phyloP scores from a whole-genome alignment of 2,329 filamentous ascomycete genomes.

The Stachybotrys echinatus region DNA sequence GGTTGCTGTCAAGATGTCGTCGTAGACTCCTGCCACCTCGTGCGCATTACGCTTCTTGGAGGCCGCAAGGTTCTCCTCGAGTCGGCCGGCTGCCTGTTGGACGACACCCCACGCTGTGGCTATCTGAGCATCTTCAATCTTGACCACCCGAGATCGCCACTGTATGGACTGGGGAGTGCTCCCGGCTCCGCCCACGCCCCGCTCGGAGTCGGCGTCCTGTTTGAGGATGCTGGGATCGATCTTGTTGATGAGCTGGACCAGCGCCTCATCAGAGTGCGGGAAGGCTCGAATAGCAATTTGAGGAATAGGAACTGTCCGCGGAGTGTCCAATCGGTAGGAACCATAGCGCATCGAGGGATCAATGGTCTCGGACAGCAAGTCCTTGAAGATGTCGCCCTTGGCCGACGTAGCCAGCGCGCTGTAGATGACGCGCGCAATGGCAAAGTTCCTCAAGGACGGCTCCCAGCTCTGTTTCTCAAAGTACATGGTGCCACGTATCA shows the following conservation, averaged over 20 bases:
- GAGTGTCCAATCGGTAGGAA: conserved; percentile 84
- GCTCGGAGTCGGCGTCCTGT: conserved; percentile 37
- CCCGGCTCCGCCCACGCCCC: conserved; percentile 42
- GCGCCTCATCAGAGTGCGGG: conserved; percentile 53
- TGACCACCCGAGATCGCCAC: conserved; percentile 82
- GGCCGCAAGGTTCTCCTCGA: conserved; percentile 43
- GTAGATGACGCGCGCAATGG: conserved; percentile 78
- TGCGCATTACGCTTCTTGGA: conserved; percentile 41
- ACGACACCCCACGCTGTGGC: conserved; percentile 76
- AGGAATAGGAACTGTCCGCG: conserved; percentile 76
- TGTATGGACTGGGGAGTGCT: conserved; percentile 68
- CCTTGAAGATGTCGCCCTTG: conserved; percentile 72
- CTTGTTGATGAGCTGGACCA: conserved; percentile 64
- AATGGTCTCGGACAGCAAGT: conserved; percentile 77
- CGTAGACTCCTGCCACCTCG: conserved; percentile 81
- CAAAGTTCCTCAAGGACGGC: conserved; percentile 67
- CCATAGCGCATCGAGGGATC: conserved; percentile 94
- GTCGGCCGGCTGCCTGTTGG: conserved; percentile 42
- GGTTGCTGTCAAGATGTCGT: conserved; percentile 81
- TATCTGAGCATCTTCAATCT: conserved; percentile 89
- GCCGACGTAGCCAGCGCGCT: conserved; percentile 59
- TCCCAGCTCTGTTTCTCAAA: conserved; percentile 91
- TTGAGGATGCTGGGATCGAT: conserved; percentile 66
- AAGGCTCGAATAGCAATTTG: conserved; percentile 77
- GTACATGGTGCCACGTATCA: conserved; percentile 69